These are phyloP conservation scores for Mariannaea sp. DNA, from an alignment of 2,329 filamentous ascomycete species.

Conservation along the genomic window DNA sequence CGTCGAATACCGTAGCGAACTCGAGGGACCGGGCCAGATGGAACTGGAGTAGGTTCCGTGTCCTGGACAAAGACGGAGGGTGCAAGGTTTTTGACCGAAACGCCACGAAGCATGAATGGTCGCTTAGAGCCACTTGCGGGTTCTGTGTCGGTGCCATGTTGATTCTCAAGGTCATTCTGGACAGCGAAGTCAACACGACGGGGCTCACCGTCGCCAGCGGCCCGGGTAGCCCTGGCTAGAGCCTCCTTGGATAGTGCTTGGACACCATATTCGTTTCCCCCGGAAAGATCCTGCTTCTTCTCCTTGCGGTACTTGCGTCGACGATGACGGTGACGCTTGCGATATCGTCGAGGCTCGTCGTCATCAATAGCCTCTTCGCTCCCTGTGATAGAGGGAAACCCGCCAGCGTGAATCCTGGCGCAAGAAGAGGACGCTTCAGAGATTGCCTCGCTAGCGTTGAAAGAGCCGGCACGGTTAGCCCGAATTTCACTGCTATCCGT, in stretches of 20 bases:
- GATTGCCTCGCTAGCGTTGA: conserved; percentile 43
- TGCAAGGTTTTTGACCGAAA: conserved; percentile 71
- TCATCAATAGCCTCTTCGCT: conserved; percentile 54
- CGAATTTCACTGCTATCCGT: conserved; percentile 56
- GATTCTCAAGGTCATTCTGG: conserved; percentile 34
- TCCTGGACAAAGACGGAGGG: conserved; percentile 70
- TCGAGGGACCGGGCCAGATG: conserved; percentile 56
- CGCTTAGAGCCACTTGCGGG: conserved; percentile 38
- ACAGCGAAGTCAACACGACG: conserved; percentile 65
- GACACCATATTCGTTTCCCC: conserved; percentile 31
- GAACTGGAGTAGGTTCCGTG: conserved; percentile 30
- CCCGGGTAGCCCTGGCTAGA: conserved; percentile 26
- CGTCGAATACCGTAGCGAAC: conserved; percentile 70
- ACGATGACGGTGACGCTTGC: conserved; percentile 44
- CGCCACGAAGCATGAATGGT: conserved; percentile 60
- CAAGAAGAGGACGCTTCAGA: conserved; percentile 47
- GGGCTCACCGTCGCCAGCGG: conserved; percentile 47
- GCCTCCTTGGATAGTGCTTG: conserved; percentile 42
- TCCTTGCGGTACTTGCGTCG: conserved; percentile 47
- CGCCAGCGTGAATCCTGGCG: conserved; percentile 43
- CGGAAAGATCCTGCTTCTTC: conserved; percentile 50
- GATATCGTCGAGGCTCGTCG: conserved; percentile 44
- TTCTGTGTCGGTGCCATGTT: conserved; percentile 34
- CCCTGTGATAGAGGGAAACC: conserved; percentile 44
- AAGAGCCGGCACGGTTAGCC: conserved; percentile 48